Conservation (phyloP, 345 rosid species). For the Bruguiera parviflora region DNA sequence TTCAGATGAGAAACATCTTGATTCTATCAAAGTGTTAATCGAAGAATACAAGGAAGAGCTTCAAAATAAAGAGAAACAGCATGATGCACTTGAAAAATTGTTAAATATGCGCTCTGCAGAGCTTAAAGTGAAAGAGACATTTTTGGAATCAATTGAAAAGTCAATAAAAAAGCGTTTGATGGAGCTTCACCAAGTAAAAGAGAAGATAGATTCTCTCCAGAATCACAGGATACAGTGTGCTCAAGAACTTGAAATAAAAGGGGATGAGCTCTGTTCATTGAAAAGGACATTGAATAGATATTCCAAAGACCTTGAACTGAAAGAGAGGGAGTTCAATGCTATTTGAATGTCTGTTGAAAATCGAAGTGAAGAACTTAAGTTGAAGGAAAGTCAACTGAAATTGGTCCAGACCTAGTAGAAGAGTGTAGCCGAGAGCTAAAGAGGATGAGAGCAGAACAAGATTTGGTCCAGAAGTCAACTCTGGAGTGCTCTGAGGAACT, state of each 20-base stretch:
- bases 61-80: no score
- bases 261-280: constrained; percentile 7
- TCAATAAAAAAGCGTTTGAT: no score
- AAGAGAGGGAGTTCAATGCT: constrained; percentile 21
- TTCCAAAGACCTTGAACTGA: constrained; percentile 17
- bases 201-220: constrained; percentile 16
- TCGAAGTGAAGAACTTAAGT: background rate
- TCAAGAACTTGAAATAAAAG: constrained; percentile 9
- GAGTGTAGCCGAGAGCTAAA: constrained; percentile 16
- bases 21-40: no score
- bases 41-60: no score
- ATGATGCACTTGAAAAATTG: no score
- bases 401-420: constrained; percentile 12
- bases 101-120: no score
- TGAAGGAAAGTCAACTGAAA: constrained; percentile 2
- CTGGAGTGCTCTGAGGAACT: constrained; percentile 11
- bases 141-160: no score
- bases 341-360: constrained; percentile 7
- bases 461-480: background rate
- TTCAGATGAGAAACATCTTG: no score
- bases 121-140: no score
- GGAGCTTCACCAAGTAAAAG: constrained; percentile 11
- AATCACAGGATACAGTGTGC: background rate
- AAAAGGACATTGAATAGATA: constrained; percentile 11
- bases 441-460: constrained; percentile 7